Percentiles rank a stretch among this genome's conserved stretches.
Evolutionary conservation across 495 filamentous ascomycete species (phyloP).

Genomic region (Neurospora sp.): DNA sequence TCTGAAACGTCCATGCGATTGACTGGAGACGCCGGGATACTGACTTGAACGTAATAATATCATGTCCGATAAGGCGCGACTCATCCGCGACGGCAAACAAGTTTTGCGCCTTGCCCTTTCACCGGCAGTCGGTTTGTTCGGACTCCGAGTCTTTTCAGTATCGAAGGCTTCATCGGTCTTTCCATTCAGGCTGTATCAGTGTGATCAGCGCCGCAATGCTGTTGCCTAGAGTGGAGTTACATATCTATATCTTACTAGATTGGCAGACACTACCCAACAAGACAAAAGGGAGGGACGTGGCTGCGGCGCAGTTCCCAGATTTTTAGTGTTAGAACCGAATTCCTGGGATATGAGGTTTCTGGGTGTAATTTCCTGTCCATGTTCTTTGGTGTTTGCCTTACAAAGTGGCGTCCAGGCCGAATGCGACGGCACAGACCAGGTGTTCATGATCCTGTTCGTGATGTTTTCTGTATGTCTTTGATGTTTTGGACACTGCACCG

Average conservation of each 20-base stretch:
- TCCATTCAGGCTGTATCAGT: background rate
- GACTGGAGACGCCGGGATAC: too few species aligned
- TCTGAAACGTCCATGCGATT: background rate
- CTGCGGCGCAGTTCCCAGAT: background rate
- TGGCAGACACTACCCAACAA: background rate
- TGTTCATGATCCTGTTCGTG: background rate
- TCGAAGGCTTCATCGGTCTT: background rate
- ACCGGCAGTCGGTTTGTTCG: too few species aligned
- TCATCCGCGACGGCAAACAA: background rate
- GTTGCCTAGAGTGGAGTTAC: background rate
- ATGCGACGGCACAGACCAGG: background rate
- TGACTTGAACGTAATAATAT: too few species aligned
- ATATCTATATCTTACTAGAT: background rate
- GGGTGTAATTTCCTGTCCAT: background rate
- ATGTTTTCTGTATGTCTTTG: background rate
- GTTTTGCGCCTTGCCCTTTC: background rate
- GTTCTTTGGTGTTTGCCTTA: background rate
- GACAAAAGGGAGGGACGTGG: background rate
- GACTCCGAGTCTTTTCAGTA: background rate
- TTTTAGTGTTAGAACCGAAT: background rate
- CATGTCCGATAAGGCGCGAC: background rate
- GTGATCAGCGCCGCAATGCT: background rate
- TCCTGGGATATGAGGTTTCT: background rate
- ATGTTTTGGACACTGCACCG: background rate
- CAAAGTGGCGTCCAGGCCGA: background rate